Evolutionary conservation across 139 green algal genomes (phyloP).

Genomic region (Volvox reticuliferus): DNA sequence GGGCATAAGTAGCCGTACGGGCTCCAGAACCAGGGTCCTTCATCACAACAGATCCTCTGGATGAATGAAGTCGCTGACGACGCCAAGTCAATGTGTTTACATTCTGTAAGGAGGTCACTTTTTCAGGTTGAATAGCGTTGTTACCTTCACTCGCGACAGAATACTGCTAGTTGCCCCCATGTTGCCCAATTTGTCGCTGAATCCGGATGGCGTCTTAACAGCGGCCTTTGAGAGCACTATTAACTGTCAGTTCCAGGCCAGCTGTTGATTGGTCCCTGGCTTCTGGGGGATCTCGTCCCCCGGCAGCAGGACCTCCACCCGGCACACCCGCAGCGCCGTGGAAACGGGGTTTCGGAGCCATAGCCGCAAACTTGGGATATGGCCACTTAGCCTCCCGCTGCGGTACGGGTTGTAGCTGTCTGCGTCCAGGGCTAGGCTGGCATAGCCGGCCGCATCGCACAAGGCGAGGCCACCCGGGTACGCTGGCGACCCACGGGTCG

Average conservation of each 20-base stretch:
- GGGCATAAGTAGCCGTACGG: too few relatives aligned
- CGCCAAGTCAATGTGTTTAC: neutral
- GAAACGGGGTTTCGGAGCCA: conserved; percentile 31
- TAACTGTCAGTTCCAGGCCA: neutral
- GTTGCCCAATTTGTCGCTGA: too few relatives aligned
- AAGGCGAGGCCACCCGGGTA: conserved; percentile 30
- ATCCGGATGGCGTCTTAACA: too few relatives aligned
- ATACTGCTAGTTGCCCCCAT: too few relatives aligned
- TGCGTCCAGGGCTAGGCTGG: neutral
- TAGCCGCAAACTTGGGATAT: neutral
- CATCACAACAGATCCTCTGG: too few relatives aligned
- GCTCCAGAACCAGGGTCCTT: too few relatives aligned
- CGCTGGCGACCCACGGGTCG: neutral
- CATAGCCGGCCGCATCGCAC: neutral
- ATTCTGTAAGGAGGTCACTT: neutral
- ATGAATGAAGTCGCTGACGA: too few relatives aligned
- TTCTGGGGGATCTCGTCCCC: neutral
- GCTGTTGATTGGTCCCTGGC: neutral
- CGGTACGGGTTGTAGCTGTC: neutral
- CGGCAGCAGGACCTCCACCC: neutral
- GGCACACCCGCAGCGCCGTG: neutral
- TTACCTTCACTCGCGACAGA: too few relatives aligned
- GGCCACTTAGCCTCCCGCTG: too few relatives aligned
- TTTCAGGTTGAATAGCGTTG: too few relatives aligned
- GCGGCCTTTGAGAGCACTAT: too few relatives aligned